These are phyloP conservation scores for Aspergillus sp. DNA, from an alignment of 2,329 filamentous ascomycete genomes.

Conservation along the genomic window DNA sequence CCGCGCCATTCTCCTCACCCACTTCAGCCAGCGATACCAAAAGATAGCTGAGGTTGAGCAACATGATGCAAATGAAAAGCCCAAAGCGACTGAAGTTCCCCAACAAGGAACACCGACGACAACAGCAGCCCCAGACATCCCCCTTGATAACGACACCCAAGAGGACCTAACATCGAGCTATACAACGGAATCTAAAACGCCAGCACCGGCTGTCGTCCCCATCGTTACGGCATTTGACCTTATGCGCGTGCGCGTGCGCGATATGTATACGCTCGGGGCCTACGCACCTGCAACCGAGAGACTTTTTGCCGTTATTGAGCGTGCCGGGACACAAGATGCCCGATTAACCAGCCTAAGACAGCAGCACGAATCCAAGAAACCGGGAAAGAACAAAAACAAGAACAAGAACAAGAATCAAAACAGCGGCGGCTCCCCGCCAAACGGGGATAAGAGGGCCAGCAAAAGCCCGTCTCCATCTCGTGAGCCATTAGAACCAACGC, in stretches of 20 bases:
- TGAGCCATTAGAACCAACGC: background rate
- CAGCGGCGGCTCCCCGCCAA: background rate
- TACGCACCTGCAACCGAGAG: slow-evolving; percentile 57
- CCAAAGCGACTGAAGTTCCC: background rate
- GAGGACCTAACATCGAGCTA: slow-evolving; percentile 8
- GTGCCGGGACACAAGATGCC: slow-evolving; percentile 22
- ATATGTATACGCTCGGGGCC: slow-evolving; percentile 58
- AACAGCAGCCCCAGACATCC: background rate
- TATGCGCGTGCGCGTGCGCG: slow-evolving; percentile 61
- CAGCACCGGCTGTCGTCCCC: slow-evolving; percentile 23
- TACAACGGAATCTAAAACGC: background rate
- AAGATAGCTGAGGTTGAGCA: slow-evolving; percentile 53
- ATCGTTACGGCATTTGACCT: slow-evolving; percentile 63
- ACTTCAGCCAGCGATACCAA: slow-evolving; percentile 93
- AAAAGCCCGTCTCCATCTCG: slow-evolving; percentile 2
- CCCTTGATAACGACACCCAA: slow-evolving; percentile 14
- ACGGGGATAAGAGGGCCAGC: background rate
- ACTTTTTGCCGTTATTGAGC: slow-evolving; percentile 48
- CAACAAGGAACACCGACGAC: background rate
- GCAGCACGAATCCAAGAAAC: too few relatives aligned
- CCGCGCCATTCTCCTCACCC: slow-evolving; percentile 78
- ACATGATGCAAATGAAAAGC: background rate
- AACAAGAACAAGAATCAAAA: too few relatives aligned
- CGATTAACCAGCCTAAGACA: too few relatives aligned
- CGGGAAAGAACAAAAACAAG: too few relatives aligned